Conservation (phyloP, 257 asterid species). For the Plantago ovata region DNA sequence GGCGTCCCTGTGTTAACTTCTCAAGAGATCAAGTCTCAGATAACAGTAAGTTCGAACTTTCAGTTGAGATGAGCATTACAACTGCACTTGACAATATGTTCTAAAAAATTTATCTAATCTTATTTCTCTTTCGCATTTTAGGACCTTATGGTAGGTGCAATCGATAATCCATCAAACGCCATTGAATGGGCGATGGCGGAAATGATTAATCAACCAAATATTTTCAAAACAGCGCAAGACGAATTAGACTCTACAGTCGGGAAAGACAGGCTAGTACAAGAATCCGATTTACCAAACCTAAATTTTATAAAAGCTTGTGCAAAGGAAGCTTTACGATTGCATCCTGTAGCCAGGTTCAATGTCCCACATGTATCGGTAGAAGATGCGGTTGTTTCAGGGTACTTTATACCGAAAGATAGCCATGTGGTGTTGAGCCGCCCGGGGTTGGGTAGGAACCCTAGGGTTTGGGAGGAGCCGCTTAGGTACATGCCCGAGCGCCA, state of each 20-base stretch:
- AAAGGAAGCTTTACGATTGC: conserved; percentile 17
- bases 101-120: no score
- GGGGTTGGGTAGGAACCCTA: conserved; percentile 18
- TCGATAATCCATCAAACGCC: conserved; percentile 21
- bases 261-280: conserved; percentile 17
- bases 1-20: neutral
- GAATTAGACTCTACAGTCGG: conserved; percentile 13
- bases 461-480: conserved; percentile 13
- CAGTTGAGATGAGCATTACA: no score
- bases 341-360: conserved; percentile 10
- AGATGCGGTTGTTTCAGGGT: neutral
- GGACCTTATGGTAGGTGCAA: conserved; percentile 16
- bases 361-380: neutral
- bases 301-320: conserved; percentile 17
- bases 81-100: no score
- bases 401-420: conserved; percentile 20
- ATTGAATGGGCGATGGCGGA: conserved; percentile 18
- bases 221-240: neutral
- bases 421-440: conserved; percentile 10
- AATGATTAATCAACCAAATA: conserved; percentile 17
- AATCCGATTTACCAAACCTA: conserved; percentile 1
- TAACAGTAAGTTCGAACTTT: conserved; percentile 13
- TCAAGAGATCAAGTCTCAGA: conserved; percentile 19
- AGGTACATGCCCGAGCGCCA: conserved; percentile 17
- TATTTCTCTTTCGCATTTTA: no score